These are phyloP conservation scores for Panaeolus papilionaceus DNA, from an alignment of 768 basidiomycete genomes.

Conservation along the genomic window DNA sequence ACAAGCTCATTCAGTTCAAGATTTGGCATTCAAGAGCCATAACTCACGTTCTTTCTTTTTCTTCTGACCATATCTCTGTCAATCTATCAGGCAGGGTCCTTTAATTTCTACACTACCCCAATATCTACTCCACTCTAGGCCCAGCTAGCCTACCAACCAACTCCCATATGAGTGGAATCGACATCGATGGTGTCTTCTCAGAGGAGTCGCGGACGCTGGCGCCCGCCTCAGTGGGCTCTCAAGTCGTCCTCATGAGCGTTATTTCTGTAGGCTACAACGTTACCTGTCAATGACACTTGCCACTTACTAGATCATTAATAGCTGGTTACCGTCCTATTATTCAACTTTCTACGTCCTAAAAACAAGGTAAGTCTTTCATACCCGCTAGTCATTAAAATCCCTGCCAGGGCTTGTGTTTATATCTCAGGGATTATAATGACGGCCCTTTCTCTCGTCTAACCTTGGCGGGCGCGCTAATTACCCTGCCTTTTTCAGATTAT, in stretches of 20 bases:
- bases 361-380: slow-evolving; percentile 67
- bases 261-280: slow-evolving; percentile 62
- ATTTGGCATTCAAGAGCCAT: slow-evolving; percentile 10
- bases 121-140: not conserved
- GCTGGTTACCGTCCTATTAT: slow-evolving; percentile 72
- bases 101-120: not conserved
- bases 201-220: slow-evolving; percentile 69
- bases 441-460: not conserved
- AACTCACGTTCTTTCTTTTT: slow-evolving; percentile 6
- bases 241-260: slow-evolving; percentile 74
- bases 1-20: slow-evolving; percentile 13
- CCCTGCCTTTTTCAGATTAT: slow-evolving; percentile 59
- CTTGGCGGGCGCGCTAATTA: slow-evolving; percentile 10
- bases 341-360: slow-evolving; percentile 85
- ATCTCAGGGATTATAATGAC: not conserved
- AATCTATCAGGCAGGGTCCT: not conserved
- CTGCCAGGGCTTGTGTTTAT: not conserved
- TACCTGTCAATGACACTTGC: not conserved
- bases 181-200: slow-evolving; percentile 45
- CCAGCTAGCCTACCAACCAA: not conserved
- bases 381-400: not conserved
- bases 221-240: slow-evolving; percentile 82
- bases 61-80: not conserved
- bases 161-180: slow-evolving; percentile 35
- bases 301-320: slow-evolving; percentile 31